Evolutionary conservation across 345 rosid species (phyloP), one percentile per base, ranked within the genome.

Genomic region (Raphanus sativus): DNA sequence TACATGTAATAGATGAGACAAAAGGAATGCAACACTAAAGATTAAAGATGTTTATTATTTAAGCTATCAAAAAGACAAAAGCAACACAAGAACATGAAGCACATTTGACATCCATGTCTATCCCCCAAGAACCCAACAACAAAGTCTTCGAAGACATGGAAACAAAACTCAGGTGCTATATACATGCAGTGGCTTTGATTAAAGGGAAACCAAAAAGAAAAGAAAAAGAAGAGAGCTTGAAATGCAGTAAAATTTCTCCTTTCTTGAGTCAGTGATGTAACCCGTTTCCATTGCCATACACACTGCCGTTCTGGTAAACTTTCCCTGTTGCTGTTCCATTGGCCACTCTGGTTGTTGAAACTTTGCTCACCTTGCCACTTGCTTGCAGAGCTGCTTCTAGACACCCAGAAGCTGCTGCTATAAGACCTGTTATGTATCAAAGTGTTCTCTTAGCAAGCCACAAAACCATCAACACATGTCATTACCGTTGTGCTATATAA

Each of bases 401-500:
- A 56, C 86, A 88, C 73, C 92, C 88, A 28, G 89, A 81, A 6
- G 96, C 85, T 62, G 96, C 92, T 54, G 88, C 90, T 55, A 88
- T 77, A 30, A 90, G 90, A 74, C 96, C 94, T 90, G 89, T 64
- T n/a, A 21, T 24, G 68, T 4, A 45, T 62, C 70, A 68, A 67
- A 62, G 3, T 21, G 5, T 29, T 73, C 11, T 60, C 33, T 29
- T 58, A 67, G 38, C 40, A 36, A 21, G 17, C 11, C 69, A 73
- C 59, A 50, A 76, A 25, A 74, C 17, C 65, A 62, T 38, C 42
- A 52, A 16, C 1, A 78, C 29, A 36, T 10, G 5, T n/a, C n/a
- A 40, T 62, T 17, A 10, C 69, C 13, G 32, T 30, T 45, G 3
- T 4, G 62, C 7, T 25, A 72, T 58, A 73, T 45, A 62, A 33